Percentiles rank a stretch among this genome's conserved stretches.
Conservation (phyloP, 495 filamentous ascomycete species). For the Trichoderma reesei region DNA sequence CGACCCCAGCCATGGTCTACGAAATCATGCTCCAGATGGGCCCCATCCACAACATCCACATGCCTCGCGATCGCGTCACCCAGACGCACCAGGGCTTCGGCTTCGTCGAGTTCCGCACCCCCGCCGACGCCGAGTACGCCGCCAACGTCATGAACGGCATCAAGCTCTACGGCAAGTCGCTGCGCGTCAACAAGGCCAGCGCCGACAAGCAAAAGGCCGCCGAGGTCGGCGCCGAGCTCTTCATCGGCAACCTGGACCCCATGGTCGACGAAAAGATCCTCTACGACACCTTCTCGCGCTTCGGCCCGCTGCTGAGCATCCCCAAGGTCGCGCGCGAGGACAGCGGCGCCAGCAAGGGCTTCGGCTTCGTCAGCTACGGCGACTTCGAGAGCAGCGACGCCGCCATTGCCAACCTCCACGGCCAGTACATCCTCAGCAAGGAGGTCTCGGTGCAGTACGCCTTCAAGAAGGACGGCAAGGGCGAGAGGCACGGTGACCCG, state of each 20-base stretch:
- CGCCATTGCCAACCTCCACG: constrained; percentile 87
- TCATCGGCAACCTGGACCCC: constrained; percentile 90
- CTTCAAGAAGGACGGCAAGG: constrained; percentile 98
- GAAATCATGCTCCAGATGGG: constrained; percentile 97
- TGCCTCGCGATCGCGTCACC: constrained; percentile 95
- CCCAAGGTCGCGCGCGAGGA: constrained; percentile 96
- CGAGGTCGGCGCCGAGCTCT: constrained; percentile 94
- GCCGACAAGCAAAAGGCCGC: constrained; percentile 95
- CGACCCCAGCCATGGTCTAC: constrained; percentile 82
- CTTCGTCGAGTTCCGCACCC: constrained; percentile 95
- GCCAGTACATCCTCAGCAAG: constrained; percentile 95
- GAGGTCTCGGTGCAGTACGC: constrained; percentile 93
- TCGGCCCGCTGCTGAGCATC: constrained; percentile 70
- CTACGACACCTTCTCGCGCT: constrained; percentile 95
- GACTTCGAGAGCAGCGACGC: constrained; percentile 93
- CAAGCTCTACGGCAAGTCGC: constrained; percentile 84
- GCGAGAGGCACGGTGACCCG: constrained; percentile 89
- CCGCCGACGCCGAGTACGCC: constrained; percentile 95
- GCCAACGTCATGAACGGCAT: constrained; percentile 95
- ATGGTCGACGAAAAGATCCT: constrained; percentile 94
- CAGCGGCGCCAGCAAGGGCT: constrained; percentile 83
- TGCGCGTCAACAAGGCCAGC: constrained; percentile 83
- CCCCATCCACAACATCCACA: constrained; percentile 91
- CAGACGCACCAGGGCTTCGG: constrained; percentile 96
- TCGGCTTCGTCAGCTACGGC: constrained; percentile 91